phyloP scores from a whole-genome alignment of 2,329 filamentous ascomycete species.

The Cladosporium sp. region DNA sequence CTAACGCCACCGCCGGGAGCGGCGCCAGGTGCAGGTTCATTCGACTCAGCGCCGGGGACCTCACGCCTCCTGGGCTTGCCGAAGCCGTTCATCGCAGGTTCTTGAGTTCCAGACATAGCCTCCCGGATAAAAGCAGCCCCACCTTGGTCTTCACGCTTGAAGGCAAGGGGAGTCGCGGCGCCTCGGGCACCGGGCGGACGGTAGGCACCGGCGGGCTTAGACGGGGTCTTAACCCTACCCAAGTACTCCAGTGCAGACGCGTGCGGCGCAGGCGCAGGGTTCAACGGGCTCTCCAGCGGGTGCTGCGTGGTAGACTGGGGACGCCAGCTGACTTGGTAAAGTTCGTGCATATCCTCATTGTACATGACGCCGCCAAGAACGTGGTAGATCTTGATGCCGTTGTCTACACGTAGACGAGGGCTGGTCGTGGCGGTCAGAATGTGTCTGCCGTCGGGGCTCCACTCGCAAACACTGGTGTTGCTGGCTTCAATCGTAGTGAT shows the following conservation, averaged over 20 bases:
- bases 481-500: constrained; percentile 89
- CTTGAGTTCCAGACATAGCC: constrained; percentile 50
- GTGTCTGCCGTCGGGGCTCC: constrained; percentile 92
- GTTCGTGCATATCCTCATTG: constrained; percentile 86
- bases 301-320: constrained; percentile 61
- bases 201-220: constrained; percentile 95
- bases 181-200: constrained; percentile 90
- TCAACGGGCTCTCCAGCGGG: constrained; percentile 57
- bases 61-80: constrained; percentile 65
- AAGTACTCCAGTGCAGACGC: constrained; percentile 75
- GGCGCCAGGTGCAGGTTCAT: constrained; percentile 56
- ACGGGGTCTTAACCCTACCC: constrained; percentile 83
- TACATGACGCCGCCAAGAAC: constrained; percentile 85
- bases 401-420: constrained; percentile 90
- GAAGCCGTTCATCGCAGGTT: constrained; percentile 63
- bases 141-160: constrained; percentile 96
- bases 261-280: constrained; percentile 70
- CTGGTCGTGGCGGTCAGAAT: constrained; percentile 98
- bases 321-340: constrained; percentile 84
- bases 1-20: constrained; percentile 60
- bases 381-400: constrained; percentile 93
- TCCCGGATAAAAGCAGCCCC: constrained; percentile 83
- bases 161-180: constrained; percentile 79
- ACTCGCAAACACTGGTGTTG: constrained; percentile 93
- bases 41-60: constrained; percentile 79